Conservation (phyloP, 1,139 yeast species). For the Magnusiomyces clavatus region DNA sequence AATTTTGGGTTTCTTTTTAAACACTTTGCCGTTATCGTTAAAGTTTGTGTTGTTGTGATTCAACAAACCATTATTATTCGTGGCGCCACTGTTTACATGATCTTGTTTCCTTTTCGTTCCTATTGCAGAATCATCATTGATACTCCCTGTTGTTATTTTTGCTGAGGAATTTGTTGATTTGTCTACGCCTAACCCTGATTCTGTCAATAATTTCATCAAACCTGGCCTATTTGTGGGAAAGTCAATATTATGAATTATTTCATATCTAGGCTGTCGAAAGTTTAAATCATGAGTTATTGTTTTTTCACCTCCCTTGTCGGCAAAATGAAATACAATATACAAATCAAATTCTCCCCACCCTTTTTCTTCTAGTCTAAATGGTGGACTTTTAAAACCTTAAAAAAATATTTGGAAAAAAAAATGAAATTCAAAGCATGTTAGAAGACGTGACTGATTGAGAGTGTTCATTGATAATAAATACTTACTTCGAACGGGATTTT, state of each 20-base stretch:
- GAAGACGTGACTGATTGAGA: background rate
- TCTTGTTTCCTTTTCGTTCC: conserved; percentile 3
- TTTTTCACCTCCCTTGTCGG: conserved; percentile 84
- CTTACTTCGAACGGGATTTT: conserved; percentile 64
- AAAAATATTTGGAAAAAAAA: background rate
- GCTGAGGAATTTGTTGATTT: conserved; percentile 20
- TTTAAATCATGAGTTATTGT: conserved; percentile 84
- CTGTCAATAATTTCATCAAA: conserved; percentile 63
- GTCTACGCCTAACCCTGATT: conserved; percentile 72
- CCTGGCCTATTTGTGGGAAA: conserved; percentile 74
- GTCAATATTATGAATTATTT: conserved; percentile 65
- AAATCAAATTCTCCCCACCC: conserved; percentile 99
- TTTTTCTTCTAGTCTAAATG: conserved; percentile 85
- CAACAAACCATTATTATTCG: conserved; percentile 10
- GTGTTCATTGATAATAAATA: background rate
- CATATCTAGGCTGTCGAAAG: conserved; percentile 69
- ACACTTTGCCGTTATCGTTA: conserved; percentile 15
- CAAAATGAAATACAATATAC: conserved; percentile 65
- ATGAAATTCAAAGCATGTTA: background rate
- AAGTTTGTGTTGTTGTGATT: background rate
- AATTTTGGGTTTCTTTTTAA: conserved; percentile 28
- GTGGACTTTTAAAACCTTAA: conserved; percentile 60
- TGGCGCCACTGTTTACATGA: background rate
- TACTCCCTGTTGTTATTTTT: conserved; percentile 18
- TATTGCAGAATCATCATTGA: background rate